phyloP scores from a whole-genome alignment of 495 filamentous ascomycete species.

The Margaritispora aquatica region DNA sequence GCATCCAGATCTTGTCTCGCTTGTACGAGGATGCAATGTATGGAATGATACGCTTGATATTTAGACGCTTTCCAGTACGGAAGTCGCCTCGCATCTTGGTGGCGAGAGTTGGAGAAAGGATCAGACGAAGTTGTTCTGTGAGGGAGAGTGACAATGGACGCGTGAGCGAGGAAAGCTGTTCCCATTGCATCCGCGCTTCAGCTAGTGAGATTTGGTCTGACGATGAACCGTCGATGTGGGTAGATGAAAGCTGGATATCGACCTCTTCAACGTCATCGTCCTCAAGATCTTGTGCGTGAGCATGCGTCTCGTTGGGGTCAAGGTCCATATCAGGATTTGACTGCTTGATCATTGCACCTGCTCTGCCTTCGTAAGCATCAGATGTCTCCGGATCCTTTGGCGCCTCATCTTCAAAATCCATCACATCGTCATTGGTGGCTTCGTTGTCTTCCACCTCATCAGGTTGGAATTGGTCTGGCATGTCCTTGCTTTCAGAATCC shows the following conservation, averaged over 20 bases:
- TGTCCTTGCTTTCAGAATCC: slow-evolving; percentile 57
- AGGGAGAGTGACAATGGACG: slow-evolving; percentile 79
- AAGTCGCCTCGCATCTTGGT: slow-evolving; percentile 96
- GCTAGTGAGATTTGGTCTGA: slow-evolving; percentile 27
- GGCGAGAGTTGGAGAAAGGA: slow-evolving; percentile 87
- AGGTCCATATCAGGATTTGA: slow-evolving; percentile 23
- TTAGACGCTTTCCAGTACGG: slow-evolving; percentile 95
- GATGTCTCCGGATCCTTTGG: slow-evolving; percentile 22
- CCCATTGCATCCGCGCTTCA: slow-evolving; percentile 78
- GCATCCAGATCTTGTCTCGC: slow-evolving; percentile 99
- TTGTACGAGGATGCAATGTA: slow-evolving; percentile 98
- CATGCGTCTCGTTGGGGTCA: slow-evolving; percentile 20
- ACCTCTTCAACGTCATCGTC: slow-evolving; percentile 64
- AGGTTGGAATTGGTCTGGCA: slow-evolving; percentile 48
- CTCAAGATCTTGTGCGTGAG: slow-evolving; percentile 17
- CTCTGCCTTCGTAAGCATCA: slow-evolving; percentile 25
- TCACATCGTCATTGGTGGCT: slow-evolving; percentile 38
- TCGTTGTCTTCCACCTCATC: slow-evolving; percentile 54
- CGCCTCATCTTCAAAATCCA: slow-evolving; percentile 32
- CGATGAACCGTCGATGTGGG: slow-evolving; percentile 52
- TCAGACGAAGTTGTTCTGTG: slow-evolving; percentile 90
- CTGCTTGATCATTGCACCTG: slow-evolving; percentile 35
- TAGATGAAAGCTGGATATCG: slow-evolving; percentile 65
- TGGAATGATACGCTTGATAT: slow-evolving; percentile 98
- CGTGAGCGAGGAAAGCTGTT: slow-evolving; percentile 73